Percentiles rank a stretch among this genome's conserved stretches.
These are phyloP conservation scores for Epichloe brachyelytri DNA, from an alignment of 2,329 filamentous ascomycete genomes.

Conservation along the genomic window DNA sequence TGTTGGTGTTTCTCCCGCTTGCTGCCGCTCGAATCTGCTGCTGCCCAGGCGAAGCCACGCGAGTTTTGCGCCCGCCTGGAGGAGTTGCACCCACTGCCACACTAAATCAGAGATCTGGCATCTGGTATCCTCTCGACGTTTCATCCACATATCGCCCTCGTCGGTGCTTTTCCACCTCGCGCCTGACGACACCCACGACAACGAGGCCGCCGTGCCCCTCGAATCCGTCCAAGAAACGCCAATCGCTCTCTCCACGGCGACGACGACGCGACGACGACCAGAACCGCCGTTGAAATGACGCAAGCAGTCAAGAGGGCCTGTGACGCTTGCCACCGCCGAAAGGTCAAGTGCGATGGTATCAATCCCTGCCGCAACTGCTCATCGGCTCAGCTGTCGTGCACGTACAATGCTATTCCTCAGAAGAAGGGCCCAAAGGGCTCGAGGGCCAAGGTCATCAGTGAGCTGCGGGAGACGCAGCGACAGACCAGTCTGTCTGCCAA, in stretches of 20 bases:
- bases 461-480: conserved; percentile 55
- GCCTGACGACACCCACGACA: not conserved
- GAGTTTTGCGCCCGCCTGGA: conserved; percentile 4
- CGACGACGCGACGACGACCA: not conserved
- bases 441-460: conserved; percentile 62
- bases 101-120: conserved; percentile 5
- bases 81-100: conserved; percentile 3
- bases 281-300: conserved; percentile 24
- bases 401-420: conserved; percentile 62
- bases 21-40: not conserved
- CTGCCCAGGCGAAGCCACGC: conserved; percentile 6
- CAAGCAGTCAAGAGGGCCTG: conserved; percentile 50
- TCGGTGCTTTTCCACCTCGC: not conserved
- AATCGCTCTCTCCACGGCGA: not conserved
- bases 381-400: conserved; percentile 54
- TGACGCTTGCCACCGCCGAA: conserved; percentile 61
- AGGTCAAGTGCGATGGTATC: conserved; percentile 60
- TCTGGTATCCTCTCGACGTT: conserved; percentile 3
- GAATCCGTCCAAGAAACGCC: not conserved
- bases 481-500: conserved; percentile 51
- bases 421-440: conserved; percentile 68
- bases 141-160: conserved; percentile 2
- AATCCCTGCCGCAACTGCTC: conserved; percentile 61
- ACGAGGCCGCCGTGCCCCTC: not conserved
- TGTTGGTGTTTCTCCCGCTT: conserved; percentile 10